These are phyloP conservation scores for Nicotiana tabacum DNA, from an alignment of 257 asterid genomes.

Conservation along the genomic window DNA sequence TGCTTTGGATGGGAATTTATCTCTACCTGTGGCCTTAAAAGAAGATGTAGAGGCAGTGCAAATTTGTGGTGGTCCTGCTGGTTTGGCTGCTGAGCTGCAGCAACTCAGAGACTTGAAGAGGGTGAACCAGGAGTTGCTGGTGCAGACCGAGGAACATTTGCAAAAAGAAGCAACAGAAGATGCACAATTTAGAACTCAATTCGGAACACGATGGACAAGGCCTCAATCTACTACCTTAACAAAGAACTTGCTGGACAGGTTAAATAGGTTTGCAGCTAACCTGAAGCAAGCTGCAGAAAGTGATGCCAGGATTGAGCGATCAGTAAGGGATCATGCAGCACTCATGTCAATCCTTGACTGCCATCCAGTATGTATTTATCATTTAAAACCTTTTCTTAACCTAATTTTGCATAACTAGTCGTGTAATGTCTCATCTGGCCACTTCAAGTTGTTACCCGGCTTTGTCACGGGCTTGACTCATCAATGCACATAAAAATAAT, in stretches of 20 bases:
- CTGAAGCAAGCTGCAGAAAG: conserved; percentile 96
- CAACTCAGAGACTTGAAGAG: conserved; percentile 90
- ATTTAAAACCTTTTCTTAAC: background rate
- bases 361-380: conserved; percentile 65
- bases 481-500: background rate
- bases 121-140: conserved; percentile 86
- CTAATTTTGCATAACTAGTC: background rate
- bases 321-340: conserved; percentile 79
- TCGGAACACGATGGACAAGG: conserved; percentile 93
- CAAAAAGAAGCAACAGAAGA: conserved; percentile 92
- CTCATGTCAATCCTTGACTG: conserved; percentile 87
- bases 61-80: conserved; percentile 94
- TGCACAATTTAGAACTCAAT: conserved; percentile 86
- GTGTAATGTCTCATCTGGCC: background rate
- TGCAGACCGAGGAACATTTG: conserved; percentile 86
- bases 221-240: conserved; percentile 95
- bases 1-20: conserved; percentile 75
- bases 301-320: conserved; percentile 92
- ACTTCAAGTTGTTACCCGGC: background rate
- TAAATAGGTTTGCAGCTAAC: conserved; percentile 84
- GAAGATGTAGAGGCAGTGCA: conserved; percentile 95
- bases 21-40: conserved; percentile 59
- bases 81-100: conserved; percentile 86
- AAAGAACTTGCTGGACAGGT: conserved; percentile 77
- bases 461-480: background rate